phyloP scores from a whole-genome alignment of 2,329 filamentous ascomycete species.

The Delphinella strobiligena region DNA sequence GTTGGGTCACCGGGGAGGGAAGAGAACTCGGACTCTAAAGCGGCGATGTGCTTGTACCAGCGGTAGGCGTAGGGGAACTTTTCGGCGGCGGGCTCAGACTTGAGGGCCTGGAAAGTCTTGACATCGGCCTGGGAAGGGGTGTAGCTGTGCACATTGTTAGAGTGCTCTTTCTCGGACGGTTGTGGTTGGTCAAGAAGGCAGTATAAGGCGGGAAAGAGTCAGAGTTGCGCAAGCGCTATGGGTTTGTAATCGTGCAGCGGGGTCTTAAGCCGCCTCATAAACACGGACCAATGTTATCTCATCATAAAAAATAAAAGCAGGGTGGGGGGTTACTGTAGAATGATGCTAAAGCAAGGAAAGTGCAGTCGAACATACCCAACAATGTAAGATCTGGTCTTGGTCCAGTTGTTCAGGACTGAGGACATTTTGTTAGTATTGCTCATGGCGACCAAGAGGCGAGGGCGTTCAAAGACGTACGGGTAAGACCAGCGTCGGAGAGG shows the following conservation, averaged over 20 bases:
- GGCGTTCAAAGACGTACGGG: slow-evolving; percentile 43
- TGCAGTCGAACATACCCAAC: slow-evolving; percentile 68
- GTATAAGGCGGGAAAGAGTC: slow-evolving; percentile 28
- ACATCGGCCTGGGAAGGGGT: slow-evolving; percentile 88
- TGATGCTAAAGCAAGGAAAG: no score
- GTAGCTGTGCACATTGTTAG: slow-evolving; percentile 33
- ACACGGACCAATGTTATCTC: slow-evolving; percentile 89
- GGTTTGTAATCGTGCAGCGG: slow-evolving; percentile 65
- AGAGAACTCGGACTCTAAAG: slow-evolving; percentile 85
- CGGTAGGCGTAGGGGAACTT: slow-evolving; percentile 91
- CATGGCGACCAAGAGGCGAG: slow-evolving; percentile 12
- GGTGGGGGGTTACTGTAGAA: no score
- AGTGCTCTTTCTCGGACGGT: no score
- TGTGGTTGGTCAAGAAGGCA: slow-evolving; percentile 9
- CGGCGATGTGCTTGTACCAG: slow-evolving; percentile 98
- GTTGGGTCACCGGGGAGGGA: slow-evolving; percentile 82
- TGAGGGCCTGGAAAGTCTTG: slow-evolving; percentile 83
- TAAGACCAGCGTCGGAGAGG: slow-evolving; percentile 52
- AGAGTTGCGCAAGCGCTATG: slow-evolving; percentile 69
- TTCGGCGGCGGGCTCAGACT: slow-evolving; percentile 58
- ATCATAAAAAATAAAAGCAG: slow-evolving; percentile 48
- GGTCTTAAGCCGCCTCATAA: slow-evolving; percentile 90
- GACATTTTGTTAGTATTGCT: slow-evolving; percentile 6
- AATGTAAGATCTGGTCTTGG: slow-evolving; percentile 68
- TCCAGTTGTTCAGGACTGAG: slow-evolving; percentile 62